These are phyloP conservation scores for Mycogone perniciosa DNA, from an alignment of 2,329 filamentous ascomycete species.

Conservation along the genomic window DNA sequence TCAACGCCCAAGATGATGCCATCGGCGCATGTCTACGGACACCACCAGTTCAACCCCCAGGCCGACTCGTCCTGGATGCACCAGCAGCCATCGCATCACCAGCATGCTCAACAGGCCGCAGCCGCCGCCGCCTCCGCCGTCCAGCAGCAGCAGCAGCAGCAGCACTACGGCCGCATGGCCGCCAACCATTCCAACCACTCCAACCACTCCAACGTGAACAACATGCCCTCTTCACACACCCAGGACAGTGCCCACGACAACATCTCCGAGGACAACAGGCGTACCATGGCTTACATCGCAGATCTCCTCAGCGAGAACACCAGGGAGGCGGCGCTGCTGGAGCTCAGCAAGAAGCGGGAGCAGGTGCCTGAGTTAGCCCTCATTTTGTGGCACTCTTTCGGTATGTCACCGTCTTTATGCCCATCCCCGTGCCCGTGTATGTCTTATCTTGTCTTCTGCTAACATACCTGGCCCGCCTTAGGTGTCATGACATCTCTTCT, in stretches of 20 bases:
- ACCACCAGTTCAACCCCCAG: slow-evolving; percentile 60
- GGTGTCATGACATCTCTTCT: slow-evolving; percentile 97
- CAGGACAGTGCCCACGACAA: slow-evolving; percentile 57
- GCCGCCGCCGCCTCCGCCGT: slow-evolving; percentile 39
- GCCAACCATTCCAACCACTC: slow-evolving; percentile 53
- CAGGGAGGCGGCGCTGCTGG: slow-evolving; percentile 83
- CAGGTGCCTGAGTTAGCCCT: slow-evolving; percentile 94
- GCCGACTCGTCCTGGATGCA: slow-evolving; percentile 62
- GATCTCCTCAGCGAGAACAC: slow-evolving; percentile 83
- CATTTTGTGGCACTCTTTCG: slow-evolving; percentile 97
- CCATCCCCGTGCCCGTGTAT: neutral
- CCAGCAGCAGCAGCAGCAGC: slow-evolving; percentile 41
- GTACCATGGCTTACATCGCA: slow-evolving; percentile 88
- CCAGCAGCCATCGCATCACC: slow-evolving; percentile 53
- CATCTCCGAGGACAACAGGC: slow-evolving; percentile 82
- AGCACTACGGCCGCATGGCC: slow-evolving; percentile 69
- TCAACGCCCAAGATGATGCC: slow-evolving; percentile 48
- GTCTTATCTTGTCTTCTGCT: slow-evolving; percentile 5
- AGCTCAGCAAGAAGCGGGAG: slow-evolving; percentile 97
- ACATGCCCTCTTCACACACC: slow-evolving; percentile 41
- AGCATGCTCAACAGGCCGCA: slow-evolving; percentile 54
- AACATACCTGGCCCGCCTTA: slow-evolving; percentile 28
- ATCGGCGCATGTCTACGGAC: slow-evolving; percentile 58
- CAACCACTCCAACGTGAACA: slow-evolving; percentile 49
- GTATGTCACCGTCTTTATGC: slow-evolving; percentile 45